Base-by-base conservation (phyloP, 2,329 filamentous ascomycete species). In the Trichoderma oligosporum region DNA sequence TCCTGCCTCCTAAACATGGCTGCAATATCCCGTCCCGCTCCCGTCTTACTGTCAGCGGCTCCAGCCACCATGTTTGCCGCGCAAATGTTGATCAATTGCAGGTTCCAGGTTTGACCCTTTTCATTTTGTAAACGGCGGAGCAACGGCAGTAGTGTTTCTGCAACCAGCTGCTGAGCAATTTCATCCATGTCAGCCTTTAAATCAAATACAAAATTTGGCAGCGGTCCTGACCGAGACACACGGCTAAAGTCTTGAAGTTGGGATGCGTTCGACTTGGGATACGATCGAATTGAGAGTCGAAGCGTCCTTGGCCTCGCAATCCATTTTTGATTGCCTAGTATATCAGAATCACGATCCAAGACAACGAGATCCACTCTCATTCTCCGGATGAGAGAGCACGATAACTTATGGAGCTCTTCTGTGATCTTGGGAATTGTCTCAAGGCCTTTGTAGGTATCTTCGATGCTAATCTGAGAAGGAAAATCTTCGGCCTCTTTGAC, bases 391-490 rank as follows among this genome's bases (percentile, higher is more conserved):
- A 97, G 76, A 62, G 88, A 91, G 11, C 75, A 77, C 0, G 87
- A 79, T 2, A 97, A 75, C 59, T 82, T 79, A n/a, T 76, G 72
- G 38, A 97, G 76, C 71, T 95, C 87, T 61, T 82, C 82, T 39
- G 76, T 73, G 27, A 95, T 83, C 58, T 85, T 80, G 1, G 82
- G 71, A 51, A 87, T 68, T 0, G 79, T 84, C 63, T 87, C 82
- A 1, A 96, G 76, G 14, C 85, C 83, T 22, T 83, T 80, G 69
- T 96, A 97, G 14, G 91, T 94, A 72, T 97, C 92, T 68, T 97
- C 93, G 61, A 97, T 94, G 70, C 90, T 94, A 68, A 97, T 95
- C 71, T 97, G 92, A 1, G 84, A 85, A 0, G 93, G 93, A 1
- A 95, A 73, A 42, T 85, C 82, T 63, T 82, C 83, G 2, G 85